A percentile compares a stretch with the other conserved stretches of the same genome.
phyloP scores from a whole-genome alignment of 2,329 filamentous ascomycete species.

The Aureobasidium sp. region DNA sequence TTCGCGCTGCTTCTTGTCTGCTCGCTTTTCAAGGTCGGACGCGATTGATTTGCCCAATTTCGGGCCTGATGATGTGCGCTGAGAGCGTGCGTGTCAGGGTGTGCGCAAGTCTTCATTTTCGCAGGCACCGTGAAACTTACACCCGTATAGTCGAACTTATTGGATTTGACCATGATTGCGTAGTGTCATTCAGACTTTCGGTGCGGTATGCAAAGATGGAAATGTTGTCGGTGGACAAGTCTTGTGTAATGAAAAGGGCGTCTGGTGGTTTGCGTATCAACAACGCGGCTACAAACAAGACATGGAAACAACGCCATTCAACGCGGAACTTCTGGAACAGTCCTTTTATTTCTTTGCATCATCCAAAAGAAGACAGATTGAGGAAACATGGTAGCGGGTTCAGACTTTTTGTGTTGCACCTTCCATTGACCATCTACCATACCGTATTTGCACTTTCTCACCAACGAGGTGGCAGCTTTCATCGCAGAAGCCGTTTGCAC shows the following conservation, averaged over 20 bases:
- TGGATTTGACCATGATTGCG: conserved; percentile 27
- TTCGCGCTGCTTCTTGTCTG: conserved; percentile 25
- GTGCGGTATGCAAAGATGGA: background rate
- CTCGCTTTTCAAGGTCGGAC: conserved; percentile 36
- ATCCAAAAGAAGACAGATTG: background rate
- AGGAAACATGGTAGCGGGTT: background rate
- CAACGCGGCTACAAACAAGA: conserved; percentile 7
- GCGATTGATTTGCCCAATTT: conserved; percentile 41
- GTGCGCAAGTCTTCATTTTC: background rate
- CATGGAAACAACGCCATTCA: background rate
- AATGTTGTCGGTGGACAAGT: background rate
- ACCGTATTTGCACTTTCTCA: background rate
- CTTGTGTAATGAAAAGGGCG: background rate
- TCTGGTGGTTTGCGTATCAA: background rate
- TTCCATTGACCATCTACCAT: background rate
- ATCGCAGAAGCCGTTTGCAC: background rate
- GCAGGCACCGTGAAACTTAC: conserved; percentile 1
- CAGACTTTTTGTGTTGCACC: background rate
- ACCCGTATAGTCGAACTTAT: conserved; percentile 32
- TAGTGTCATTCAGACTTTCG: background rate
- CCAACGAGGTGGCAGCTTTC: background rate
- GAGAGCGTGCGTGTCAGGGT: background rate
- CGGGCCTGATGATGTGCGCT: conserved; percentile 41
- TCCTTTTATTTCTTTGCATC: background rate
- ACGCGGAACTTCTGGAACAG: background rate